Evolutionary conservation across 148 eudicot genomes (phyloP).

Genomic region (Cornus florida): DNA sequence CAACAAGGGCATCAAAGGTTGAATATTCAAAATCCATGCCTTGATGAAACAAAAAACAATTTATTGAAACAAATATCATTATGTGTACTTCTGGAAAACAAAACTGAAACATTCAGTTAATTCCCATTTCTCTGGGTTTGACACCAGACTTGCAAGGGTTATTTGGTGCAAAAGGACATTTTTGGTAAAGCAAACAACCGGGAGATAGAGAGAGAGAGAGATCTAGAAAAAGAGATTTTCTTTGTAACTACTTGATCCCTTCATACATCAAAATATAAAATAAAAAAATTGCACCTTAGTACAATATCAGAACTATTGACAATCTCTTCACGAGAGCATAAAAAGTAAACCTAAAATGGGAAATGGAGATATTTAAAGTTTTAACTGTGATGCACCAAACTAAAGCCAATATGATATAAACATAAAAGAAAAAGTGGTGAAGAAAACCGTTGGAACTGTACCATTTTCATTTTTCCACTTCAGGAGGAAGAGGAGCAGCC

Average conservation of each 20-base stretch:
- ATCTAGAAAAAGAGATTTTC: neutral
- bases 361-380: neutral
- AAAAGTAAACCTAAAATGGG: neutral
- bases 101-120: neutral
- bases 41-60: neutral
- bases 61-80: neutral
- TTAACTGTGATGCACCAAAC: neutral
- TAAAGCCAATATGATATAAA: neutral
- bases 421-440: neutral
- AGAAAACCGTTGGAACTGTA: constrained; percentile 24
- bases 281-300: neutral
- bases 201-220: too few species aligned
- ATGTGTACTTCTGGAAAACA: neutral
- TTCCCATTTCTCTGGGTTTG: neutral
- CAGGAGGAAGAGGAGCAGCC: constrained; percentile 52
- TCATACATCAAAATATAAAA: too few species aligned
- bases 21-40: neutral
- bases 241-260: too few species aligned
- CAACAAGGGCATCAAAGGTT: neutral
- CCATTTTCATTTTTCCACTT: constrained; percentile 77
- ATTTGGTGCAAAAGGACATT: neutral
- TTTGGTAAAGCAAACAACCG: neutral
- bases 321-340: neutral
- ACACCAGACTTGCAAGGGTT: neutral
- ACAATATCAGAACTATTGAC: neutral